phyloP scores from a whole-genome alignment of 1,284 basidiomycete genomes.

The Puccinia sorghi region DNA sequence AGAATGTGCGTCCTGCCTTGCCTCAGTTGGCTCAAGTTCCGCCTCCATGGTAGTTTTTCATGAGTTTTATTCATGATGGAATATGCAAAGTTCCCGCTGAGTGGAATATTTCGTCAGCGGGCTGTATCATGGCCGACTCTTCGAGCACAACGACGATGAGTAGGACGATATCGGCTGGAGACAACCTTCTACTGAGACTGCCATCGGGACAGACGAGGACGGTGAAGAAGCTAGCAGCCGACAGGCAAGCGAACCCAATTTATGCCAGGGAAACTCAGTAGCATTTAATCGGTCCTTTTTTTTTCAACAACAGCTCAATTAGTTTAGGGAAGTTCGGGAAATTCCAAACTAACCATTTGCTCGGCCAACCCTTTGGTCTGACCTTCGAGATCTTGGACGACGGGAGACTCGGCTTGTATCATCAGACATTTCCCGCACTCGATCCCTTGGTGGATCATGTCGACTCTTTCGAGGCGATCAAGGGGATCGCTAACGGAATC shows the following conservation, averaged over 20 bases:
- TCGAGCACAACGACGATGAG: background rate
- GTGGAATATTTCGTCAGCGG: too few species aligned
- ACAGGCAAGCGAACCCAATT: slow-evolving; percentile 1
- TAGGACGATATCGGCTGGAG: slow-evolving; percentile 13
- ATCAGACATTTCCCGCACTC: background rate
- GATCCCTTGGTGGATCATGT: background rate
- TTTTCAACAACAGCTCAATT: slow-evolving; percentile 51
- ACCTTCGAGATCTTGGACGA: slow-evolving; percentile 56
- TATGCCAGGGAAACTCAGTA: background rate
- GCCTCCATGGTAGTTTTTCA: too few species aligned
- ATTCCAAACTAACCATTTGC: slow-evolving; percentile 56
- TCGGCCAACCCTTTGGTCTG: slow-evolving; percentile 57
- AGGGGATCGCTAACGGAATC: slow-evolving; percentile 26
- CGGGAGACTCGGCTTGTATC: slow-evolving; percentile 1
- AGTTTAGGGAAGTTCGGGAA: slow-evolving; percentile 58
- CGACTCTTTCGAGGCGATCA: slow-evolving; percentile 7
- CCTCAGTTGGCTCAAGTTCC: too few species aligned
- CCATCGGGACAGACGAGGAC: slow-evolving; percentile 25
- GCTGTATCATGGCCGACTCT: too few species aligned
- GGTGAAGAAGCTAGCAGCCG: slow-evolving; percentile 16
- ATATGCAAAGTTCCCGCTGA: too few species aligned
- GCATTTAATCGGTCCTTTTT: background rate
- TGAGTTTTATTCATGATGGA: too few species aligned
- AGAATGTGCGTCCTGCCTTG: too few species aligned
- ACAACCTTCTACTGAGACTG: slow-evolving; percentile 32